phyloP scores from a whole-genome alignment of 805 yeast species.

The Candida dendrica region DNA sequence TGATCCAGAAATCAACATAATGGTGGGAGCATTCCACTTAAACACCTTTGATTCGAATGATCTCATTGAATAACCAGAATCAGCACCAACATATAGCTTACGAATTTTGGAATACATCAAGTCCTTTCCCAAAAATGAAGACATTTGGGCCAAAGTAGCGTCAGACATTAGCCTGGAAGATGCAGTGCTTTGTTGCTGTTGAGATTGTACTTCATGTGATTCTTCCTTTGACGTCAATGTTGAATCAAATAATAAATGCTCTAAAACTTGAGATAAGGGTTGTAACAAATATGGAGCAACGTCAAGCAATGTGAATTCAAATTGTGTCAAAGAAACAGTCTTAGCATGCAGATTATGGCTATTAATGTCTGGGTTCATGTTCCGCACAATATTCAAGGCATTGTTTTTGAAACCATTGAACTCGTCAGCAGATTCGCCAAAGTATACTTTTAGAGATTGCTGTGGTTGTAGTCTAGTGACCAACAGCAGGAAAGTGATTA shows the following conservation, averaged over 20 bases:
- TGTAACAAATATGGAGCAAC: slow-evolving; percentile 37
- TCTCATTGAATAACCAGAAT: slow-evolving; percentile 80
- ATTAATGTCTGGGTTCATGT: slow-evolving; percentile 37
- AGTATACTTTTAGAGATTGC: slow-evolving; percentile 24
- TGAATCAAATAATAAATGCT: slow-evolving; percentile 30
- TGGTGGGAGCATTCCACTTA: slow-evolving; percentile 87
- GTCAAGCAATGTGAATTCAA: slow-evolving; percentile 23
- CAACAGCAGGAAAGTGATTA: slow-evolving; percentile 44
- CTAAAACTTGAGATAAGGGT: slow-evolving; percentile 39
- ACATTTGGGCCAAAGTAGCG: slow-evolving; percentile 33
- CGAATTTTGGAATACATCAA: slow-evolving; percentile 41
- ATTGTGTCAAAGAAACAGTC: slow-evolving; percentile 24
- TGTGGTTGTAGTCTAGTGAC: slow-evolving; percentile 31
- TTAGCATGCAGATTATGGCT: slow-evolving; percentile 11
- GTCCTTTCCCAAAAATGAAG: slow-evolving; percentile 30
- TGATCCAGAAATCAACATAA: slow-evolving; percentile 60
- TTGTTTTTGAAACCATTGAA: slow-evolving; percentile 37
- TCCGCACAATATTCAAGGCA: slow-evolving; percentile 40
- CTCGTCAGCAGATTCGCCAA: slow-evolving; percentile 15
- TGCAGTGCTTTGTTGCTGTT: slow-evolving; percentile 6
- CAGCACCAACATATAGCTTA: slow-evolving; percentile 65
- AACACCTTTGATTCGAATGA: slow-evolving; percentile 77
- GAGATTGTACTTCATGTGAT: background rate
- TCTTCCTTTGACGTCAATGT: slow-evolving; percentile 1
- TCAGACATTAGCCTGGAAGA: slow-evolving; percentile 33